Evolutionary conservation across 1,139 yeast species (phyloP).

Genomic region (Sugiyamaella pinicola): DNA sequence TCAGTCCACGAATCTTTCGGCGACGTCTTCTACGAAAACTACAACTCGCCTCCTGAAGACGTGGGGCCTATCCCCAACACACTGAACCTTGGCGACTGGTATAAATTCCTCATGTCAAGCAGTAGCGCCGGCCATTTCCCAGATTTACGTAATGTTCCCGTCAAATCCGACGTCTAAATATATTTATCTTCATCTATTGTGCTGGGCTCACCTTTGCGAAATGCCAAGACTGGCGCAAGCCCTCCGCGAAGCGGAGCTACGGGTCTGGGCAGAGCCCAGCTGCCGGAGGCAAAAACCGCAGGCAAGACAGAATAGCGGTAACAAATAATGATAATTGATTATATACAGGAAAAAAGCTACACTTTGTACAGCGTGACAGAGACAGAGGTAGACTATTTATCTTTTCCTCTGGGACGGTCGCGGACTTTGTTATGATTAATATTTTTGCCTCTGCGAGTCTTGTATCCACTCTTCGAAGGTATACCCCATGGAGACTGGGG

Average conservation of each 20-base stretch:
- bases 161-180: conserved; percentile 15
- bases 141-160: conserved; percentile 16
- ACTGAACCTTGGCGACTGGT: conserved; percentile 46
- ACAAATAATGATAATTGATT: no score
- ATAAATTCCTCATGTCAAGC: conserved; percentile 37
- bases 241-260: neutral
- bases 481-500: conserved; percentile 98
- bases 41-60: conserved; percentile 29
- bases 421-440: conserved; percentile 80
- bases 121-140: conserved; percentile 18
- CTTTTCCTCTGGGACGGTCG: conserved; percentile 53
- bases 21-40: conserved; percentile 20
- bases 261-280: conserved; percentile 9
- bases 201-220: no score
- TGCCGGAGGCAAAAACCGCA: conserved; percentile 1
- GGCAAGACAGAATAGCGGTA: no score
- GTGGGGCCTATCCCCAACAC: conserved; percentile 37
- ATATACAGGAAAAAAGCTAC: conserved; percentile 4
- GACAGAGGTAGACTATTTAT: conserved; percentile 27
- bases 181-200: conserved; percentile 3
- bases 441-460: conserved; percentile 89
- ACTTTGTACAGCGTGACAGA: conserved; percentile 1
- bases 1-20: conserved; percentile 22
- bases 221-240: neutral
- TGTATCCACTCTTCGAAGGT: conserved; percentile 84